A percentile compares a stretch with the other conserved stretches of the same genome.
Conservation (phyloP, 306 rosid genomes). For the Myrica gale region DNA sequence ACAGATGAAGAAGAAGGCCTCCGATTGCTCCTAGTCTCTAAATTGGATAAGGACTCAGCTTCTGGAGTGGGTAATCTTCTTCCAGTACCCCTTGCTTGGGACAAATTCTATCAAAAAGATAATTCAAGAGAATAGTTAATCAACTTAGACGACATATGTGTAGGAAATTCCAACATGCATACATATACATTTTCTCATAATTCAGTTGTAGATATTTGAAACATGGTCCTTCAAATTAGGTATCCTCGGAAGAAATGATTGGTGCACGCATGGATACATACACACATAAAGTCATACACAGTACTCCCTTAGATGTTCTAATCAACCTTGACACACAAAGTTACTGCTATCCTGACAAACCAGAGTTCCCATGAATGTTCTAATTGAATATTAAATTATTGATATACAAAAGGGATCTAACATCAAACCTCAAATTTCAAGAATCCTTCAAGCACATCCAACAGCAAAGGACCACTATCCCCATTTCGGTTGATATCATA, state of each 20-base stretch:
- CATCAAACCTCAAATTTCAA: constrained; percentile 89
- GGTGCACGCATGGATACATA: background rate
- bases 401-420: constrained; percentile 7
- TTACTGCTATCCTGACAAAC: background rate
- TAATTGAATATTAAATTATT: background rate
- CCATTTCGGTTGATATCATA: constrained; percentile 90
- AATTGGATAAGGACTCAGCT: constrained; percentile 64
- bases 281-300: background rate
- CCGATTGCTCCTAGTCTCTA: constrained; percentile 67
- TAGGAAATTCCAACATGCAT: background rate
- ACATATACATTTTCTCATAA: background rate
- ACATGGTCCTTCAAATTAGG: background rate
- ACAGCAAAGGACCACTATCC: constrained; percentile 86
- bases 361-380: background rate
- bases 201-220: background rate
- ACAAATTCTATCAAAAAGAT: constrained; percentile 61
- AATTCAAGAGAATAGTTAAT: background rate
- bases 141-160: background rate
- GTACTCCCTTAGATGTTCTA: background rate
- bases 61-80: constrained; percentile 71
- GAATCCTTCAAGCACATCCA: constrained; percentile 99
- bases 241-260: background rate
- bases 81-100: constrained; percentile 77
- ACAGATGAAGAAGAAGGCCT: constrained; percentile 96
- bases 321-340: background rate